Evolutionary conservation across 2,329 filamentous ascomycete genomes (phyloP).

Genomic region (Chalaropsis ovoidea): DNA sequence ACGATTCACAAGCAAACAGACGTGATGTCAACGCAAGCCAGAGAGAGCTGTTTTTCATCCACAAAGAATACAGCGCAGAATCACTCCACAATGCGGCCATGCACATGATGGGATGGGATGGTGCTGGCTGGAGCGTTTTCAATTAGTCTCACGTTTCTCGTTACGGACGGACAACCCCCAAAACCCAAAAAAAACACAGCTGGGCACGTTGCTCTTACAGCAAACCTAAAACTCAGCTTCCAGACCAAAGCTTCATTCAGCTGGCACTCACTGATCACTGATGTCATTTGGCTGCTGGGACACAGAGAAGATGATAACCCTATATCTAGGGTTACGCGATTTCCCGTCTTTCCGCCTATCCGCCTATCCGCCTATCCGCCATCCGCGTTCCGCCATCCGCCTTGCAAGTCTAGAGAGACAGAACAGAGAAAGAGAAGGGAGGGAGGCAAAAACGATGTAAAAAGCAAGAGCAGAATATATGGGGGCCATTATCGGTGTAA

Average conservation of each 20-base stretch:
- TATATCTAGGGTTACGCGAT: neutral
- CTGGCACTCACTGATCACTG: too few species aligned
- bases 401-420: neutral
- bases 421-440: neutral
- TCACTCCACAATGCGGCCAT: neutral
- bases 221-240: neutral
- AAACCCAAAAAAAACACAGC: too few species aligned
- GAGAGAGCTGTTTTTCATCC: neutral
- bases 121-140: too few species aligned
- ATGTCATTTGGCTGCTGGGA: slow-evolving; percentile 1
- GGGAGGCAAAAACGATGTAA: neutral
- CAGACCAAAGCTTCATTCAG: neutral
- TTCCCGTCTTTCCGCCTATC: slow-evolving; percentile 18
- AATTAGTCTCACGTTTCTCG: neutral
- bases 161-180: too few species aligned
- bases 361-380: slow-evolving; percentile 24
- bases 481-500: too few species aligned
- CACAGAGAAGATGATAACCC: neutral
- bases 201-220: neutral
- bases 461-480: neutral
- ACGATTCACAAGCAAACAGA: neutral
- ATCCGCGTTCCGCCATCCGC: neutral
- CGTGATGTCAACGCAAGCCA: neutral
- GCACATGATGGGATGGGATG: neutral
- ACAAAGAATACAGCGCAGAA: neutral